Conservation (phyloP, 306 rosid species). For the Cucurbita maxima region DNA sequence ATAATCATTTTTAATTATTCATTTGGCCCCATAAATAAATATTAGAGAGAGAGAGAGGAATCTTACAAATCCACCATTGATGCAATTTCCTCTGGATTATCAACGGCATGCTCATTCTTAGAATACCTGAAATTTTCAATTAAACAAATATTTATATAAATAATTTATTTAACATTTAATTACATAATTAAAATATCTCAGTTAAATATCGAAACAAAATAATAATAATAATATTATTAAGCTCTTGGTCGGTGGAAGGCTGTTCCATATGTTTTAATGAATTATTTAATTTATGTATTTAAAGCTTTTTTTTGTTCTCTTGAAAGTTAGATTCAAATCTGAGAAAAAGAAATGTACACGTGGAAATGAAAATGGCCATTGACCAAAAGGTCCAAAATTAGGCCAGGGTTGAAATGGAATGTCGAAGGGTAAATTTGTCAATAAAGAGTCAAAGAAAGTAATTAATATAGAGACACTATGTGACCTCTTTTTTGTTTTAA, state of each 20-base stretch:
- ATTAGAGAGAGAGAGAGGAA: conserved; percentile 6
- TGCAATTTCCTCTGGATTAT: conserved; percentile 78
- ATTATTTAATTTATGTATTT: neutral
- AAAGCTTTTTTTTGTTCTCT: too few species aligned
- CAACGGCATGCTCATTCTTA: conserved; percentile 56
- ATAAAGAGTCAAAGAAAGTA: neutral
- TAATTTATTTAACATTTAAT: neutral
- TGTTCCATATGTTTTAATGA: neutral
- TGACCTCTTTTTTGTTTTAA: too few species aligned
- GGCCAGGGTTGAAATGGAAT: neutral
- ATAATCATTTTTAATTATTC: neutral
- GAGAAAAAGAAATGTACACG: neutral
- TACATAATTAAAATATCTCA: neutral
- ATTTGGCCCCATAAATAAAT: neutral
- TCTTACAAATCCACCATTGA: conserved; percentile 66
- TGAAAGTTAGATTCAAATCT: neutral
- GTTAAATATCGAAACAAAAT: neutral
- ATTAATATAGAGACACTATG: neutral
- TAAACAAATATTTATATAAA: neutral
- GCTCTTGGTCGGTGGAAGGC: neutral
- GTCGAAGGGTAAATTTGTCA: neutral
- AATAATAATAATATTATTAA: neutral
- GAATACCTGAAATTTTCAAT: conserved; percentile 27
- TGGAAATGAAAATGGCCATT: neutral
- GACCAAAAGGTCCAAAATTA: neutral